These are phyloP conservation scores for Trichoderma simmonsii DNA, from an alignment of 2,329 filamentous ascomycete species.

Conservation along the genomic window DNA sequence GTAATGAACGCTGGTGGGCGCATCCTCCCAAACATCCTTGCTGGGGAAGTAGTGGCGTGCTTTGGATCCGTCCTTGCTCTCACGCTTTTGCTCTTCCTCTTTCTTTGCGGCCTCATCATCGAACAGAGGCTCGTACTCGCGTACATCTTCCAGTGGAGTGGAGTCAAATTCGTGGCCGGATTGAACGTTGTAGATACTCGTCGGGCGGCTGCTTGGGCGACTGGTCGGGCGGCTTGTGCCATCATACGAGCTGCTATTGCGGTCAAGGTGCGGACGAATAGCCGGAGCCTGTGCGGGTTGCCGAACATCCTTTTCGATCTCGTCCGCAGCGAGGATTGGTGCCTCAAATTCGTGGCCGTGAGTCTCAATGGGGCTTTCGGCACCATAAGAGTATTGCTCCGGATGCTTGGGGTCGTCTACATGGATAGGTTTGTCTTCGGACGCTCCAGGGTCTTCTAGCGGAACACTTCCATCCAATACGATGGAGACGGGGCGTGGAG, in stretches of 20 bases:
- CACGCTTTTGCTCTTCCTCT: slow-evolving; percentile 41
- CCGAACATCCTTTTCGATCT: slow-evolving; percentile 71
- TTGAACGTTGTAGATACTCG: slow-evolving; percentile 55
- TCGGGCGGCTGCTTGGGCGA: slow-evolving; percentile 48
- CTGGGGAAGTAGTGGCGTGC: slow-evolving; percentile 77
- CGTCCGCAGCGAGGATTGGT: slow-evolving; percentile 86
- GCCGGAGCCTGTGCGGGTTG: slow-evolving; percentile 73
- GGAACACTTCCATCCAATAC: slow-evolving; percentile 35
- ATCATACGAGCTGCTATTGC: slow-evolving; percentile 56
- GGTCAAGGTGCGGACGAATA: slow-evolving; percentile 69
- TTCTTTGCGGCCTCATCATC: slow-evolving; percentile 60
- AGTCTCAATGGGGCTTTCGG: slow-evolving; percentile 46
- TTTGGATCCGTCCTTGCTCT: slow-evolving; percentile 44
- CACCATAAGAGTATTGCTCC: slow-evolving; percentile 38
- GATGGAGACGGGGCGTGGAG: slow-evolving; percentile 55
- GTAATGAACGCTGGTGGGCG: slow-evolving; percentile 77
- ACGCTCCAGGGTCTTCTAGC: slow-evolving; percentile 1
- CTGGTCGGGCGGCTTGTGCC: slow-evolving; percentile 62
- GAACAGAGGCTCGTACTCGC: slow-evolving; percentile 94
- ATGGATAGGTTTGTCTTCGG: slow-evolving; percentile 63
- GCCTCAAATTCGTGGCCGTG: slow-evolving; percentile 63
- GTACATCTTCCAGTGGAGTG: slow-evolving; percentile 79
- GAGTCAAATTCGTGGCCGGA: slow-evolving; percentile 52
- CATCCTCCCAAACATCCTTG: slow-evolving; percentile 96
- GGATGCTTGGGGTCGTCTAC: slow-evolving; percentile 59